These are phyloP conservation scores for Fusarium tupiense DNA, from an alignment of 2,329 filamentous ascomycete genomes.

Conservation along the genomic window DNA sequence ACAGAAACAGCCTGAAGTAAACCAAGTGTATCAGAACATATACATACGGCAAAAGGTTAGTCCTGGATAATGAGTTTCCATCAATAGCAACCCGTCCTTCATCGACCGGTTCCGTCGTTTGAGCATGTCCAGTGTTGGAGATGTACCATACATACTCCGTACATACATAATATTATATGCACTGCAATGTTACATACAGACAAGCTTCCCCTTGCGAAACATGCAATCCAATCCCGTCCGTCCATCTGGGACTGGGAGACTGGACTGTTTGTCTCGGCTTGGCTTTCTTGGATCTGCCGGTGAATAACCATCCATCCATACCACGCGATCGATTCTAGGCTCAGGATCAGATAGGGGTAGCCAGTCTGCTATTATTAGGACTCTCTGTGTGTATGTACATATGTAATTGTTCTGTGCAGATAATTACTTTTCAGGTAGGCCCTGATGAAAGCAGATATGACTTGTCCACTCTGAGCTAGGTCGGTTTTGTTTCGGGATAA, in stretches of 20 bases:
- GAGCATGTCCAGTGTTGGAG: neutral
- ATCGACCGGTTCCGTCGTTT: neutral
- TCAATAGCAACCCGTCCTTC: conserved; percentile 1
- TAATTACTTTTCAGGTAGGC: neutral
- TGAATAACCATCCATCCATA: conserved; percentile 3
- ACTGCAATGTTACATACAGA: conserved; percentile 6
- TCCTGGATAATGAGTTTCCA: conserved; percentile 4
- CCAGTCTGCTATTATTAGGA: neutral
- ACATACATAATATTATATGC: neutral
- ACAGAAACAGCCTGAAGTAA: neutral
- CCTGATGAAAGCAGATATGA: neutral
- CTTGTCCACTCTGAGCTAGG: neutral
- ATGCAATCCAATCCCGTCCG: conserved; percentile 18
- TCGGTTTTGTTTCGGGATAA: conserved; percentile 3
- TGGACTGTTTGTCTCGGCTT: neutral
- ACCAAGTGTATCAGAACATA: neutral
- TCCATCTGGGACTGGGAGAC: neutral
- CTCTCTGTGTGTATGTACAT: neutral
- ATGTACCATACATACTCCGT: neutral
- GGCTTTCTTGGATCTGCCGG: conserved; percentile 24
- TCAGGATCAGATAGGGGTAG: conserved; percentile 17
- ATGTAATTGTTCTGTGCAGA: neutral
- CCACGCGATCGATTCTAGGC: conserved; percentile 20
- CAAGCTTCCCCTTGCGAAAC: conserved; percentile 9
- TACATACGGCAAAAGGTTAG: neutral